Base-by-base conservation (phyloP, 345 rosid genomes). In the Ceriops zippeliana region DNA sequence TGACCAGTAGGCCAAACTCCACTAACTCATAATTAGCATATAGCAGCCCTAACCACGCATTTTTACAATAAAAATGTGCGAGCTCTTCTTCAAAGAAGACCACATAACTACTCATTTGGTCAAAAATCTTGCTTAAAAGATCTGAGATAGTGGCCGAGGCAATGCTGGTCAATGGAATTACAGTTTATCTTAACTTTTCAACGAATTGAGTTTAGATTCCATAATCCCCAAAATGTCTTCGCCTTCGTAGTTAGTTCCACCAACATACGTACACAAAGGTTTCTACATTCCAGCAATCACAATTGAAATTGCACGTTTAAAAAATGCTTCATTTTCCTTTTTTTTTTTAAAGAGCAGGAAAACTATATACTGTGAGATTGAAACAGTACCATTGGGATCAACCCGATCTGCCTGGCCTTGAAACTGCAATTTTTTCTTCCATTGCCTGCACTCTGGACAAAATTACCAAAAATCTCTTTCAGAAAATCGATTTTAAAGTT, bases 341-440 rank as follows among this genome's bases (percentile, higher is more conserved):
- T 28, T 28, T 28, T 28, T 0, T 28, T 28, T 28, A 28, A 7
- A 2, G 20, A 20, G 31, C 8, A 37, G 38, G 27, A 4, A 60
- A 6, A 19, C 2, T 30, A 7, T 15, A 37, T 7, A 56, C 59
- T 13, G 31, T 3, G 31, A 27, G 24, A 56, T 56, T 24, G 59
- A 58, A 59, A 11, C 19, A 28, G 76, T 83, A 83, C 89, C 87
- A 65, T 46, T 71, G 52, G 72, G 77, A 82, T 79, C 79, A 52
- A 28, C 61, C 56, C 63, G 82, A 61, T 74, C 70, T 42, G 79
- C 86, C 22, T 79, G 62, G 57, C 58, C 74, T 77, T 66, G 63
- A 61, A 78, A 68, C 73, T 70, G 66, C 5, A 83, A 73, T 67
- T 65, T 75, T 71, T 59, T 78, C 27, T 61, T 58, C 9, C 42